Percentiles rank a stretch among this genome's conserved stretches.
Evolutionary conservation across 345 rosid genomes (phyloP).

Genomic region (Boechera divaricarpa): DNA sequence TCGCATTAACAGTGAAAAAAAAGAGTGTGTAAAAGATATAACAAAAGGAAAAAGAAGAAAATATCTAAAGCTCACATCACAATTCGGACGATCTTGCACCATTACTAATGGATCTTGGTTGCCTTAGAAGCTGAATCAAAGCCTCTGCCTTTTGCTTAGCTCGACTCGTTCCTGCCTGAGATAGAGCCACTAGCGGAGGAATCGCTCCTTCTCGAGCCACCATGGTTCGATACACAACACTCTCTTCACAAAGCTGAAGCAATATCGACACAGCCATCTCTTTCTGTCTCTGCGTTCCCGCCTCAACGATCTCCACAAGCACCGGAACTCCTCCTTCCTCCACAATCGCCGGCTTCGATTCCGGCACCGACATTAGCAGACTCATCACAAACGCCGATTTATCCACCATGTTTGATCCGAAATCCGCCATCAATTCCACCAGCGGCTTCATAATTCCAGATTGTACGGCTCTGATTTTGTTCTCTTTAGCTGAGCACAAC

Average conservation of each 20-base stretch:
- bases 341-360: constrained; percentile 73
- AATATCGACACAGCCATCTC: constrained; percentile 79
- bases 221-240: constrained; percentile 63
- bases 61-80: constrained; percentile 36
- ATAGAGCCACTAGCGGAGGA: constrained; percentile 83
- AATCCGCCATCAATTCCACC: constrained; percentile 94
- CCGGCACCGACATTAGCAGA: constrained; percentile 58
- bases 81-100: constrained; percentile 58
- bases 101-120: constrained; percentile 79
- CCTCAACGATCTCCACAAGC: constrained; percentile 86
- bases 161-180: constrained; percentile 87
- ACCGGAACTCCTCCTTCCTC: constrained; percentile 95
- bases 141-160: constrained; percentile 89
- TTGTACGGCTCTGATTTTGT: constrained; percentile 79
- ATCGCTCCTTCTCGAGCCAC: constrained; percentile 96
- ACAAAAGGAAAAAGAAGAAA: not conserved
- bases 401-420: constrained; percentile 95
- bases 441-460: constrained; percentile 83
- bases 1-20: constrained; percentile 9
- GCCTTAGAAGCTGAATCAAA: constrained; percentile 79
- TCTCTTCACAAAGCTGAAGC: constrained; percentile 75
- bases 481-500: constrained; percentile 77
- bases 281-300: constrained; percentile 85
- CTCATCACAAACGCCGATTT: constrained; percentile 83
- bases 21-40: not conserved